Evolutionary conservation across 495 filamentous ascomycete genomes (phyloP).

Genomic region (Copromyces sp.): DNA sequence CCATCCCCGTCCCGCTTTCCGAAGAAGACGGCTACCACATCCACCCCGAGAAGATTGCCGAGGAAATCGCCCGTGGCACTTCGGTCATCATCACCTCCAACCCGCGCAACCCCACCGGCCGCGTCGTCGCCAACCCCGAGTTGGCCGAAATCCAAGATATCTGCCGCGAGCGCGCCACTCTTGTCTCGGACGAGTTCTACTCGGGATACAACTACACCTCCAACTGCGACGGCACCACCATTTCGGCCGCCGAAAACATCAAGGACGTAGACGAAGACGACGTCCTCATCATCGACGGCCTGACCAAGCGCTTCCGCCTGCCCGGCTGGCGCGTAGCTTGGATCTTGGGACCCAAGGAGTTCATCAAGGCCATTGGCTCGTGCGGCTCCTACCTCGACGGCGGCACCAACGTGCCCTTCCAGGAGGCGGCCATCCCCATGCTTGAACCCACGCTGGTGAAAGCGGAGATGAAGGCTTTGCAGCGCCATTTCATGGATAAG

Average conservation of each 20-base stretch:
- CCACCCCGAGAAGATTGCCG: constrained; percentile 80
- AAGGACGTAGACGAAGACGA: constrained; percentile 56
- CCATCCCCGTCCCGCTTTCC: constrained; percentile 76
- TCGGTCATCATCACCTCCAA: constrained; percentile 92
- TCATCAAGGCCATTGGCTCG: constrained; percentile 85
- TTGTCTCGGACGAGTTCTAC: constrained; percentile 97
- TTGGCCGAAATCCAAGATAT: constrained; percentile 84
- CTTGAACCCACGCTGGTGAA: constrained; percentile 71
- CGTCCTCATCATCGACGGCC: constrained; percentile 88
- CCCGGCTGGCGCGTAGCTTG: constrained; percentile 96
- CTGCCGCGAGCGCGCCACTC: constrained; percentile 77
- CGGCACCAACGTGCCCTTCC: constrained; percentile 89
- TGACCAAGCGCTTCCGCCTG: constrained; percentile 93
- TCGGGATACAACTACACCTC: constrained; percentile 90
- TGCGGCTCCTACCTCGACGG: constrained; percentile 95
- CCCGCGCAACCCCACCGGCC: constrained; percentile 90
- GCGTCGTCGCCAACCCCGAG: constrained; percentile 69
- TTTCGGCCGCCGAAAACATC: constrained; percentile 58
- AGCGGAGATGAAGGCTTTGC: constrained; percentile 82
- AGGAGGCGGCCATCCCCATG: constrained; percentile 87
- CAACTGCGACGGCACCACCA: constrained; percentile 78
- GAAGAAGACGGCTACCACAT: constrained; percentile 84
- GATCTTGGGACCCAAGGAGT: constrained; percentile 93
- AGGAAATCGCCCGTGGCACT: constrained; percentile 79
- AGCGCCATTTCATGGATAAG: constrained; percentile 79